Base-by-base conservation (phyloP, 192 early-diverging fungal genomes). In the Cetraspora pellucida region DNA sequence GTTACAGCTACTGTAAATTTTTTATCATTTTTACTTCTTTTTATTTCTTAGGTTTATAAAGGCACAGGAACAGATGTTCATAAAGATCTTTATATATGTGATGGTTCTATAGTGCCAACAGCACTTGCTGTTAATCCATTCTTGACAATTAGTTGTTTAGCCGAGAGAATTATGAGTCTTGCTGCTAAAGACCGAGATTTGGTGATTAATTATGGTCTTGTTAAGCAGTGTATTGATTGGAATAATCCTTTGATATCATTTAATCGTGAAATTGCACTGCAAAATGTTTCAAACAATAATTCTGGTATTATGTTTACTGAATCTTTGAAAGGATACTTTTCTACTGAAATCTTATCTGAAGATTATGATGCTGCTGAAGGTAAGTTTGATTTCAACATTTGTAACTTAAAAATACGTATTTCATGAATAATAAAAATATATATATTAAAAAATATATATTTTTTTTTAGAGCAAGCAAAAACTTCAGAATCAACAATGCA, bases 51-150 rank as follows among this genome's bases (percentile, higher is more conserved):
- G 67, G 78, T 85, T 21, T 85, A 80, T 31, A 82, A 59, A 43
- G 81, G 78, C 1, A 75, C 79, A 10, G 75, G 79, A 8, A 70
- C 54, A 31, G 77, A 83, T 58, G 85, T 86, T 31, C 79, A 86
- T 27, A 78, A 86, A 31, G 82, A 82, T 10, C 55, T 86, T 4
- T 86, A 86, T 63, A 77, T 86, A 45, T 82, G 82, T 78, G 84
- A 85, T 68, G 85, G 84, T 49, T 74, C 84, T 4, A 79, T 84
- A 13, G 79, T 86, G 69, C 85, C 85, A 50, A 86, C 77, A 31
- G 75, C 81, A 10, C 69, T 86, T 44, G 85, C 82, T 10, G 82
- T 86, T 4, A 86, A 86, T 80, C 85, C 85, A 10, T 85, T 85
- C 73, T 78, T 85, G 37, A 85, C 85, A 10, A 86, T 86, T 50